These are phyloP conservation scores for Boletus patriciae DNA, from an alignment of 768 basidiomycete species.

Conservation along the genomic window DNA sequence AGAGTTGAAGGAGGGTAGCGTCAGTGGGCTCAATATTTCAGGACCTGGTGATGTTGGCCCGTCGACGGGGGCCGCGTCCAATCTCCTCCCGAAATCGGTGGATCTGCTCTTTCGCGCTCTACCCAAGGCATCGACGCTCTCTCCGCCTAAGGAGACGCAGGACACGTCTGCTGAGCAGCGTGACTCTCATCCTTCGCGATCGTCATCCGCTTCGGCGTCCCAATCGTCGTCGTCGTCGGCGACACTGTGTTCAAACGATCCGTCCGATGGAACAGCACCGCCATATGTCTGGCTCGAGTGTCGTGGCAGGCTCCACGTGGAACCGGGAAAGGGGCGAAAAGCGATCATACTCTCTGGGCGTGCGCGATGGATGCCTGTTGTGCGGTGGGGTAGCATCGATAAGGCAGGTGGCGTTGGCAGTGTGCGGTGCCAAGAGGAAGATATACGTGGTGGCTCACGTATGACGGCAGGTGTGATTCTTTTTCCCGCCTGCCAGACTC, in stretches of 20 bases:
- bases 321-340: constrained; percentile 92
- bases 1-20: constrained; percentile 73
- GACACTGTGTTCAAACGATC: background rate
- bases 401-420: constrained; percentile 42
- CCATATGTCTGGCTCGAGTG: constrained; percentile 88
- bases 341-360: constrained; percentile 90
- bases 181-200: background rate
- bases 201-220: background rate
- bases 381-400: constrained; percentile 61
- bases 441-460: background rate
- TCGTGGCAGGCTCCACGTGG: constrained; percentile 83
- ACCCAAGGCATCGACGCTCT: constrained; percentile 44
- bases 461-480: constrained; percentile 24
- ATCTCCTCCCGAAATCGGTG: constrained; percentile 52
- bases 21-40: constrained; percentile 15
- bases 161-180: constrained; percentile 1
- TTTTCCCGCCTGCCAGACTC: background rate
- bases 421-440: background rate
- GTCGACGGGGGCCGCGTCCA: constrained; percentile 7
- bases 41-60: constrained; percentile 19
- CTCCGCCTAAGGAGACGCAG: background rate
- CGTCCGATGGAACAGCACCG: constrained; percentile 19
- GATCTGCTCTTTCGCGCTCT: constrained; percentile 84
- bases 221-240: background rate
- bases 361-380: constrained; percentile 59